These are phyloP conservation scores for Harrya chromipes DNA, from an alignment of 768 basidiomycete genomes.

Conservation along the genomic window DNA sequence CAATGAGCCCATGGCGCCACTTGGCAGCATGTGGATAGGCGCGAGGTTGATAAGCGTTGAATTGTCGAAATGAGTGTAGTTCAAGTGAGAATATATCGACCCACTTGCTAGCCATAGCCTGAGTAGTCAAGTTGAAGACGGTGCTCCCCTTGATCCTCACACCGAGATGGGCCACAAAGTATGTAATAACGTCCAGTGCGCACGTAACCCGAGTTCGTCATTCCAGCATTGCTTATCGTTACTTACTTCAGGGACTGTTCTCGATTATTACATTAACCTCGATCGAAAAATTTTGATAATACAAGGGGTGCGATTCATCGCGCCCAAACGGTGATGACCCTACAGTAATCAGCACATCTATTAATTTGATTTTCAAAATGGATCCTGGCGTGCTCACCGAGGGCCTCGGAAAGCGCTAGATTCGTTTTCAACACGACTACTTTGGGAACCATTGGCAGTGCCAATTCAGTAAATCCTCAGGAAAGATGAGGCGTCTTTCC, in stretches of 20 bases:
- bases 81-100: too few species aligned
- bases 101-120: too few species aligned
- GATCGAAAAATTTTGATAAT: constrained; percentile 2
- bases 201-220: neutral
- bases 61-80: too few species aligned
- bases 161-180: neutral
- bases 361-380: neutral
- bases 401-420: constrained; percentile 1
- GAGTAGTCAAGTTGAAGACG: neutral
- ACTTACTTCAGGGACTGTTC: constrained; percentile 2
- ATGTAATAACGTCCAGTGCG: neutral
- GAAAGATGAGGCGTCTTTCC: neutral
- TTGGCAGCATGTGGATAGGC: too few species aligned
- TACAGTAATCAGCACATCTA: neutral
- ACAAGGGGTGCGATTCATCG: neutral
- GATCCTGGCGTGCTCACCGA: constrained; percentile 1
- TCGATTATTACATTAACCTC: constrained; percentile 4
- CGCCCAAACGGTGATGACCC: neutral
- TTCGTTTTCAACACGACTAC: neutral
- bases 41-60: too few species aligned
- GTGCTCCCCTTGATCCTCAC: constrained; percentile 20
- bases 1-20: too few species aligned
- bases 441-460: neutral
- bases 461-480: neutral
- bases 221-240: constrained; percentile 6